phyloP scores from a whole-genome alignment of 1,284 basidiomycete genomes.

The Vanrija humicola region DNA sequence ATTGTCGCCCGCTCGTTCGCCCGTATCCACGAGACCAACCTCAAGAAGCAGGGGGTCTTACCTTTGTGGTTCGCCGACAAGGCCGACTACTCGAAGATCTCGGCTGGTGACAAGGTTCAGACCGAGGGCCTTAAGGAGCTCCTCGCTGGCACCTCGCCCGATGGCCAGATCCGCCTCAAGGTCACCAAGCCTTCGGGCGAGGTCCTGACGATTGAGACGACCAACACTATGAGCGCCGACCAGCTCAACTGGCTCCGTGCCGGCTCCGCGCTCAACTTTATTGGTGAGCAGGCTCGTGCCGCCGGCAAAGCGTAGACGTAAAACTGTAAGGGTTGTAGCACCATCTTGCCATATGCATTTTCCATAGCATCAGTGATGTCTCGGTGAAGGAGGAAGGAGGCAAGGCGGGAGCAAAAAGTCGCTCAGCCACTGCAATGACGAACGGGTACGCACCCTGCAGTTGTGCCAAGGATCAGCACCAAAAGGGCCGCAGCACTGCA shows the following conservation, averaged over 20 bases:
- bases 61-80: conserved; percentile 89
- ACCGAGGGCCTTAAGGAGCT: conserved; percentile 60
- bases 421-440: no score
- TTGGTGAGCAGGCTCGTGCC: conserved; percentile 41
- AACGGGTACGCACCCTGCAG: no score
- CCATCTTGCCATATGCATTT: conserved; percentile 4
- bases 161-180: conserved; percentile 53
- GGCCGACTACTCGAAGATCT: conserved; percentile 74
- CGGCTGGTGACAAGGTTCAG: conserved; percentile 67
- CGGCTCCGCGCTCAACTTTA: conserved; percentile 77
- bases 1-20: conserved; percentile 91
- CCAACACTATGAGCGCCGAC: conserved; percentile 82
- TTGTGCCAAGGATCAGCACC: no score
- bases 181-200: conserved; percentile 66
- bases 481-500: no score
- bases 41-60: conserved; percentile 68
- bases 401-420: neutral
- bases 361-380: neutral
- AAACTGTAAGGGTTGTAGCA: conserved; percentile 3
- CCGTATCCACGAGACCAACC: conserved; percentile 93
- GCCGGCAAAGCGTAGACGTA: conserved; percentile 7
- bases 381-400: neutral
- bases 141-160: conserved; percentile 50
- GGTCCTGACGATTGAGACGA: conserved; percentile 64
- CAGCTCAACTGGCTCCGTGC: conserved; percentile 81